phyloP scores from a whole-genome alignment of 768 basidiomycete genomes.

The Sporobolomyces phaffii region DNA sequence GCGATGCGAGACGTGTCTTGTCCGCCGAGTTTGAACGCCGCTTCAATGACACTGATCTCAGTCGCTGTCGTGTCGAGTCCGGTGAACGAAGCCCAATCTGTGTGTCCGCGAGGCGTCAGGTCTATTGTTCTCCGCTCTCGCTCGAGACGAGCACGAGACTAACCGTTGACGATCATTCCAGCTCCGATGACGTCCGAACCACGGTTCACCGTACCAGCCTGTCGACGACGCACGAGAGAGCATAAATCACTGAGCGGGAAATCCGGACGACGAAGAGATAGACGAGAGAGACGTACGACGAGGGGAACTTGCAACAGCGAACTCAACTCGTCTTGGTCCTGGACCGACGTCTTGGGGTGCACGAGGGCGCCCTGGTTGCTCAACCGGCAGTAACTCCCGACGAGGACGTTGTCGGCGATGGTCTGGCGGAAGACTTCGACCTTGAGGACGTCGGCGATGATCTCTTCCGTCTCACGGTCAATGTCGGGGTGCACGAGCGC shows the following conservation, averaged over 20 bases:
- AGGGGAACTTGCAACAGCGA: constrained; percentile 87
- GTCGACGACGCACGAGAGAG: not conserved
- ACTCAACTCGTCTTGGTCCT: constrained; percentile 95
- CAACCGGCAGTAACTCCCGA: constrained; percentile 90
- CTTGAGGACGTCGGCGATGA: constrained; percentile 97
- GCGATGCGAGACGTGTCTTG: constrained; percentile 51
- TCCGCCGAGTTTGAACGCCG: constrained; percentile 82
- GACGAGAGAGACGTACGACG: constrained; percentile 60
- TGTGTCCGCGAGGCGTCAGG: not conserved
- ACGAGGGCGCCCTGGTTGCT: constrained; percentile 96
- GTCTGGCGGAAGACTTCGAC: constrained; percentile 99
- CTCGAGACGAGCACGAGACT: not conserved
- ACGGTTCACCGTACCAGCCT: constrained; percentile 98
- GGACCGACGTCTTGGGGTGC: constrained; percentile 92
- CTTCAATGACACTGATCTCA: constrained; percentile 96
- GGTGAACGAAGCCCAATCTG: constrained; percentile 95
- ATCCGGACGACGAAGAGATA: too few relatives aligned
- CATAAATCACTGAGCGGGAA: too few relatives aligned
- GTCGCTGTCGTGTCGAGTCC: constrained; percentile 99
- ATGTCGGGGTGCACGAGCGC: constrained; percentile 97
- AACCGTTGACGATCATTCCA: constrained; percentile 85
- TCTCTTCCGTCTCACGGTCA: constrained; percentile 98
- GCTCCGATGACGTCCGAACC: constrained; percentile 97
- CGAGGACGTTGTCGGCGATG: constrained; percentile 90
- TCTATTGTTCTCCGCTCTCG: not conserved